Evolutionary conservation across 2,329 filamentous ascomycete species (phyloP).

Genomic region (Corinectria fuckeliana): DNA sequence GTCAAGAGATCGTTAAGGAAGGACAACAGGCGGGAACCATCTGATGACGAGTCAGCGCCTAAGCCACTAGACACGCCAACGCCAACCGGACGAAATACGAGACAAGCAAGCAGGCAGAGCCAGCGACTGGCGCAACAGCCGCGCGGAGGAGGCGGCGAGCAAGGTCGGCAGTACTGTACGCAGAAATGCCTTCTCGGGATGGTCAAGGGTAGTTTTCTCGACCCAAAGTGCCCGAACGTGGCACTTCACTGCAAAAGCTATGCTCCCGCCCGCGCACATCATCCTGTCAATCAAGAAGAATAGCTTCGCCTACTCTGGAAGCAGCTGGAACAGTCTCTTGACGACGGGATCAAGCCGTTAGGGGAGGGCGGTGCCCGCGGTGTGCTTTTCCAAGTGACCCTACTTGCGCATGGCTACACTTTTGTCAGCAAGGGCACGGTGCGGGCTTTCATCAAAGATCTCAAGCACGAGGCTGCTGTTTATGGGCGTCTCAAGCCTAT

Average conservation of each 20-base stretch:
- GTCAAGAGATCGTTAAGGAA: background rate
- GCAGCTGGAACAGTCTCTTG: slow-evolving; percentile 41
- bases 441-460: slow-evolving; percentile 32
- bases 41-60: background rate
- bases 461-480: slow-evolving; percentile 41
- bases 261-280: slow-evolving; percentile 1
- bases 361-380: slow-evolving; percentile 42
- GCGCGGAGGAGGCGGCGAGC: background rate
- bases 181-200: background rate
- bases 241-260: slow-evolving; percentile 37
- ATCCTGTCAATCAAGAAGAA: slow-evolving; percentile 38
- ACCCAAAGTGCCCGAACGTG: slow-evolving; percentile 22
- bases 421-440: slow-evolving; percentile 51
- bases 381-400: slow-evolving; percentile 49
- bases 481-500: slow-evolving; percentile 44
- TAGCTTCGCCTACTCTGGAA: slow-evolving; percentile 41
- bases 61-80: background rate
- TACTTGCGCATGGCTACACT: slow-evolving; percentile 51
- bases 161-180: background rate
- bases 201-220: slow-evolving; percentile 19
- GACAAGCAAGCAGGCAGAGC: too few relatives aligned
- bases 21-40: background rate
- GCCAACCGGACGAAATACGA: background rate
- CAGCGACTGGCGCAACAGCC: background rate
- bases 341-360: slow-evolving; percentile 40